Percentiles rank a stretch among this genome's conserved stretches.
Conservation (phyloP, 768 basidiomycete species). For the Boletellus emodensis region DNA sequence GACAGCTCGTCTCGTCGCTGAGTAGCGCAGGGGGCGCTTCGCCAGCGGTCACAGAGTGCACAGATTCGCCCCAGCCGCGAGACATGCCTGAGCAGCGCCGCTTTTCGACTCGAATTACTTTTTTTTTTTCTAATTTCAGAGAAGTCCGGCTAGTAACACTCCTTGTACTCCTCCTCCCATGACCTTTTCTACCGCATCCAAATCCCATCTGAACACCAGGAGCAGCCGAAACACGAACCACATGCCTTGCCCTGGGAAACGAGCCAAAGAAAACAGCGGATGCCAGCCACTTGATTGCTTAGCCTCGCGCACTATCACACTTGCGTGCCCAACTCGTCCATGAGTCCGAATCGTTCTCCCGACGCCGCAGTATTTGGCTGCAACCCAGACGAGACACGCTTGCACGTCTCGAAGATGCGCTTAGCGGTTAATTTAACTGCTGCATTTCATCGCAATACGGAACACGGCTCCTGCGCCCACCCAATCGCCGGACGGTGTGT, state of each 20-base stretch:
- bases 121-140: constrained; percentile 27
- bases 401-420: constrained; percentile 7
- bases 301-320: constrained; percentile 8
- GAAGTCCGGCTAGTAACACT: constrained; percentile 27
- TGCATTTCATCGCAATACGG: constrained; percentile 12
- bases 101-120: constrained; percentile 30
- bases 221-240: not conserved
- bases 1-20: not conserved
- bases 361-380: not conserved
- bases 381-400: not conserved
- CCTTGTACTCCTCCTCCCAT: constrained; percentile 28
- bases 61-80: constrained; percentile 7
- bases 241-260: constrained; percentile 2
- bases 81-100: constrained; percentile 6
- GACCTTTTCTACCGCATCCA: constrained; percentile 12
- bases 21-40: not conserved
- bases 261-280: constrained; percentile 3
- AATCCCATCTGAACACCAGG: constrained; percentile 7
- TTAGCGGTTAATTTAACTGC: constrained; percentile 22
- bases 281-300: not conserved
- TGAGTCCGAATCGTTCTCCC: constrained; percentile 1
- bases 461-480: constrained; percentile 17
- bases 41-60: not conserved
- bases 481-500: constrained; percentile 20
- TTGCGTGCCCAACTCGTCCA: not conserved